Percentiles rank a stretch among this genome's conserved stretches.
Conservation (phyloP, 176 grass and related monocot species). For the Rhipidocladum racemiflorum region DNA sequence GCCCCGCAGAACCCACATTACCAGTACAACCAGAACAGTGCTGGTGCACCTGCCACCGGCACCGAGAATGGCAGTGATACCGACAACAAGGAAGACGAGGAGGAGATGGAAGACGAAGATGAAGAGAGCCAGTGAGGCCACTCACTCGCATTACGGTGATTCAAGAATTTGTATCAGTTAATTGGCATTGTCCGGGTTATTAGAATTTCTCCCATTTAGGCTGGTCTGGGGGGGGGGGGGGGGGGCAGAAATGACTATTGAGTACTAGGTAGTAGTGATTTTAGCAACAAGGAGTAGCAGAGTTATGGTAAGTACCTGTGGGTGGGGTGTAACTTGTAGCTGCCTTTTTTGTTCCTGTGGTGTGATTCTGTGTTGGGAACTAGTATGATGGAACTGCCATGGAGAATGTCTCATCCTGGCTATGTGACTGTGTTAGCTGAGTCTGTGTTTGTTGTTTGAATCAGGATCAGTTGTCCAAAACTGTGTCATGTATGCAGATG, state of each 20-base stretch:
- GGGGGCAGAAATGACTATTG: constrained; percentile 7
- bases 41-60: background rate
- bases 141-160: background rate
- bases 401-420: background rate
- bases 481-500: background rate
- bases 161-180: constrained; percentile 1
- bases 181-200: background rate
- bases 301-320: constrained; percentile 9
- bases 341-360: constrained; percentile 10
- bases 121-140: constrained; percentile 45
- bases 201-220: constrained; percentile 16
- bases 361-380: background rate
- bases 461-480: background rate
- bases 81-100: constrained; percentile 39
- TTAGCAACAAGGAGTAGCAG: background rate
- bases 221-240: background rate
- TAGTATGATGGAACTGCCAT: background rate
- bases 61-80: constrained; percentile 14
- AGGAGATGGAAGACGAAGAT: constrained; percentile 37
- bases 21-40: constrained; percentile 34
- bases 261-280: constrained; percentile 8
- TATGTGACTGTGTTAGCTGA: background rate
- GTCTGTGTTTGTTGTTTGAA: background rate
- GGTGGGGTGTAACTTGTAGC: constrained; percentile 29
- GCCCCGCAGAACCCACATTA: constrained; percentile 14